Evolutionary conservation across 2,329 filamentous ascomycete species (phyloP), one percentile per base, ranked within the genome.

Genomic region (Exutisphaerella laricina): DNA sequence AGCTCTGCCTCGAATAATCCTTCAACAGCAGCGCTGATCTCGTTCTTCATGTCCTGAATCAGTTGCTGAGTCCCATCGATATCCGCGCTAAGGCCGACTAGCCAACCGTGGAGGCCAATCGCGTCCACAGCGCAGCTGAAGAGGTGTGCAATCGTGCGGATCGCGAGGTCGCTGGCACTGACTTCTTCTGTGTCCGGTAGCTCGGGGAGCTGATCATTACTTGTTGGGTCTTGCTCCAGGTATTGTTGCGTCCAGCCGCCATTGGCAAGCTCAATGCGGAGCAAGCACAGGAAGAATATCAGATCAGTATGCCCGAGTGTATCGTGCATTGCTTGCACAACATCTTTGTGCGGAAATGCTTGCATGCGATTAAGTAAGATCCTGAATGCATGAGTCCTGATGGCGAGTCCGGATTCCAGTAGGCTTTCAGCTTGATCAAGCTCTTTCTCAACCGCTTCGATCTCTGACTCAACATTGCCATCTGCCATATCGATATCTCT

Each of bases 161-260:
- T 82, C 39, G 81, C 79, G 37, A 78, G 78, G 55, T 88, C 80
- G 14, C 82, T 78, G 0, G 79, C 77, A 3, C 71, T 68, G 10
- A 69, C 61, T 5, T 73, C 70, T n/a, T 68, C 65, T 5, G 43
- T 40, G 6, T 45, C 79, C 26, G 85, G 74, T 14, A 77, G 71
- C 53, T 86, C 81, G 43, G 79, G 76, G 33, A 77, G 76, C 51
- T 85, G 75, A 3, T 72, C 68, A 5, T 69, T 63, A 9, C 72
- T 70, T 9, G 68, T 65, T 17, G 69, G 63, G 10, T 64, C 46
- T 8, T 68, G 64, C 54, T 85, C 82, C 26, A 85, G 66, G 62
- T 88, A 88, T 16, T 78, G 73, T 13, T 79, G 77, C 0, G 83
- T 87, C 85, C 85, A 90, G 22, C 82, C 81, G 44, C 85, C 85